A percentile compares a stretch with the other conserved stretches of the same genome.
phyloP scores from a whole-genome alignment of 2,329 filamentous ascomycete genomes.

The Westerdykella ornata region DNA sequence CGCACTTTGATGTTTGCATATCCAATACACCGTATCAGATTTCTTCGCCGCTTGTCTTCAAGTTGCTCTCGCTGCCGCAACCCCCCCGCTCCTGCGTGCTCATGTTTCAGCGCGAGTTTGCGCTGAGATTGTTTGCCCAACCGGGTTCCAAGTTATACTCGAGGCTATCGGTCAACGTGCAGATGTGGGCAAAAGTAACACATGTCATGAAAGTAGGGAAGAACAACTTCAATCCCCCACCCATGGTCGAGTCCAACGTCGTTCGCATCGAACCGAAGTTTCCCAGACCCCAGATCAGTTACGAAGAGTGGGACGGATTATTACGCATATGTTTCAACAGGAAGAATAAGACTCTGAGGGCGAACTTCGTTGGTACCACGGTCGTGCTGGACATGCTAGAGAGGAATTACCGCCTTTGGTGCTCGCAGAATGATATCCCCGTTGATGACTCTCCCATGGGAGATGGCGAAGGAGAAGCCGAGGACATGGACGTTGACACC shows the following conservation, averaged over 20 bases:
- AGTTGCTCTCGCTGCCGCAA: slow-evolving; percentile 73
- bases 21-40: slow-evolving; percentile 74
- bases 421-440: slow-evolving; percentile 73
- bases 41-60: slow-evolving; percentile 84
- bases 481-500: slow-evolving; percentile 47
- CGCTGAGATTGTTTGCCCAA: slow-evolving; percentile 78
- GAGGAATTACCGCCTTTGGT: slow-evolving; percentile 83
- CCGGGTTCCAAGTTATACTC: slow-evolving; percentile 86
- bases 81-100: slow-evolving; percentile 79
- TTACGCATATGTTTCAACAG: slow-evolving; percentile 74
- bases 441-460: slow-evolving; percentile 56
- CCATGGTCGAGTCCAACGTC: slow-evolving; percentile 84
- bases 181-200: slow-evolving; percentile 75
- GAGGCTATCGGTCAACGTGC: slow-evolving; percentile 83
- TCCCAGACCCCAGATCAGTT: slow-evolving; percentile 79
- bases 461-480: slow-evolving; percentile 35
- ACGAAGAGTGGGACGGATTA: slow-evolving; percentile 92
- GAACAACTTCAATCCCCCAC: slow-evolving; percentile 94
- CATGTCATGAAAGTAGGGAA: slow-evolving; percentile 87
- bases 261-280: slow-evolving; percentile 84
- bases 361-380: slow-evolving; percentile 71
- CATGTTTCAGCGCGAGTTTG: slow-evolving; percentile 96
- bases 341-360: slow-evolving; percentile 84
- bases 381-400: slow-evolving; percentile 79
- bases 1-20: slow-evolving; percentile 74